These are phyloP conservation scores for Neonectria coccinea DNA, from an alignment of 2,329 filamentous ascomycete genomes.

Conservation along the genomic window DNA sequence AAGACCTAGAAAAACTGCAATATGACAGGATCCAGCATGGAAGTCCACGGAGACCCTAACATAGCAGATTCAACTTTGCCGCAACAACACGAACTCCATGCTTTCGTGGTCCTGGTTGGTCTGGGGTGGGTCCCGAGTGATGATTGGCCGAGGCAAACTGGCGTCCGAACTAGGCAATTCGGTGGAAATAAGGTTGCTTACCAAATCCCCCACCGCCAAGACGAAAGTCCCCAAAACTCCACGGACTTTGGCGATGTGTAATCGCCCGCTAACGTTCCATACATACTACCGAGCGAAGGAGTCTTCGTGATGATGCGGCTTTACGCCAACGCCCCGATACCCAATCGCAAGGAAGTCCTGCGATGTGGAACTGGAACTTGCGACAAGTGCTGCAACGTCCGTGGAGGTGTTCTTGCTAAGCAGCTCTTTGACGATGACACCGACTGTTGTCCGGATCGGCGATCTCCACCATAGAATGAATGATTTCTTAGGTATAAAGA, in stretches of 20 bases:
- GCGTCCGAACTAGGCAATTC: neutral
- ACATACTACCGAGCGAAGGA: neutral
- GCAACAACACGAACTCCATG: too few species aligned
- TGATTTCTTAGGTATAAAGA: conserved; percentile 5
- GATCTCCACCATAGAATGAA: neutral
- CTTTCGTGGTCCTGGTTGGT: neutral
- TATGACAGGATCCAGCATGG: neutral
- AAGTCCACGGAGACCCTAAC: conserved; percentile 3
- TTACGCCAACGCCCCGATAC: neutral
- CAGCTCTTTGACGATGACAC: neutral
- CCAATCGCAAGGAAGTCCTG: neutral
- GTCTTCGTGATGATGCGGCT: neutral
- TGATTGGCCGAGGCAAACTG: neutral
- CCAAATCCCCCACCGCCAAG: conserved; percentile 4
- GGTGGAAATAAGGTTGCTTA: conserved; percentile 17
- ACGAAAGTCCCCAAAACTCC: conserved; percentile 10
- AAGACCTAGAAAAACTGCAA: neutral
- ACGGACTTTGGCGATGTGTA: conserved; percentile 20
- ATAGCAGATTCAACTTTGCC: neutral
- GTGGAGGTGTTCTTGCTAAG: conserved; percentile 4
- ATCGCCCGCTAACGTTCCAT: neutral
- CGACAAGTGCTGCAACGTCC: neutral
- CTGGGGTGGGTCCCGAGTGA: neutral
- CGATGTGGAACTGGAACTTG: too few species aligned
- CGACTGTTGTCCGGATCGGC: neutral